Base-by-base conservation (phyloP, 1,284 basidiomycete species). In the Termitomyces sp. region DNA sequence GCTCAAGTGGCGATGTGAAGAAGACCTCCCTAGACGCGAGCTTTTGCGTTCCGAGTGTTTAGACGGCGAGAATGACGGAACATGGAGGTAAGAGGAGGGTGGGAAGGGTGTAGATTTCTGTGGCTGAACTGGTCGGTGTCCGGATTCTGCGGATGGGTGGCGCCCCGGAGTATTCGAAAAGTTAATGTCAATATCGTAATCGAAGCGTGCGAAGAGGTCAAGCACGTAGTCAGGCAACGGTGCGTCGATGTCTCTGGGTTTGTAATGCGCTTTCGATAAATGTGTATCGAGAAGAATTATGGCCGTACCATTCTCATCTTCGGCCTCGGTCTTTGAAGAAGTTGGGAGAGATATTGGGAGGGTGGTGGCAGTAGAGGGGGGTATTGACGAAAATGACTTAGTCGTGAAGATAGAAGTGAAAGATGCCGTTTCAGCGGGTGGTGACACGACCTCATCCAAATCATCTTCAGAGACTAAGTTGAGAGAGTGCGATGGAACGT, bases 81-180 rank as follows among this genome's bases (percentile, higher is more conserved):
- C 53, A 33, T 59, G 43, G 24, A 58, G 60, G 53, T 40, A 58
- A n/a, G 61, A 42, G 9, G 59, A 54, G 8, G 61, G 43, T 26
- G 50, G 50, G 6, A 26, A 7, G 41, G 47, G 38, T 21, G 38
- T 2, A 7, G 38, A 19, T 46, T 24, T 17, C 17, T 51, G 36
- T 10, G 39, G 26, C 38, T 36, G 24, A 42, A 34, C 9, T 26
- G 8, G 41, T 30, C 19, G 47, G 39, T 48, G 40, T 13, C 52
- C 41, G 31, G 34, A 45, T 45, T 52, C 54, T 38, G 40, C 44
- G 67, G 60, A 58, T 59, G 31, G 70, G 31, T 19, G 50, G 55
- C 50, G 73, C 26, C 58, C 79, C 60, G 76, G 70, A 61, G 71
- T 74, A 33, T 66, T 78, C 39, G 54, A 47, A 10, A 64, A 79